Percentiles rank a stretch among this genome's conserved stretches.
These are phyloP conservation scores for Talaromyces thailandensis DNA, from an alignment of 495 filamentous ascomycete species.

Conservation along the genomic window DNA sequence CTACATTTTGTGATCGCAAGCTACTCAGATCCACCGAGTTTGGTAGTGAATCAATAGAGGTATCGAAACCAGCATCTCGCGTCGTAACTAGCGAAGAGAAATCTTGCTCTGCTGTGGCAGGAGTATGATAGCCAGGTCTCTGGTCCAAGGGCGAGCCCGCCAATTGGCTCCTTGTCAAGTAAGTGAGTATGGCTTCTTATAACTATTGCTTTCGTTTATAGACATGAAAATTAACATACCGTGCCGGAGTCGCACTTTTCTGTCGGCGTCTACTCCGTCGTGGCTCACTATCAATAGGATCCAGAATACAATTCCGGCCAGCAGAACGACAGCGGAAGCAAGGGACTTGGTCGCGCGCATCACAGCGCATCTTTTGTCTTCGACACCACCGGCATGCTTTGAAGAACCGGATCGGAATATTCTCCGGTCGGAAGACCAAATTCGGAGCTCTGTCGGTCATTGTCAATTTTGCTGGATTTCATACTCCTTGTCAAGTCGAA, in stretches of 20 bases:
- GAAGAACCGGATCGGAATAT: constrained; percentile 27
- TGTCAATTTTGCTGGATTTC: neutral
- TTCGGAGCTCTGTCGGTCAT: constrained; percentile 27
- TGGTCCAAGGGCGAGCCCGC: constrained; percentile 19
- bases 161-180: constrained; percentile 12
- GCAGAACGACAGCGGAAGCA: constrained; percentile 30
- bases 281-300: constrained; percentile 24
- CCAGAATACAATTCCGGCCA: constrained; percentile 31
- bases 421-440: constrained; percentile 26
- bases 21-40: constrained; percentile 14
- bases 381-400: constrained; percentile 36
- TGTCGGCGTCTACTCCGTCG: constrained; percentile 19
- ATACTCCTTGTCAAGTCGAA: neutral
- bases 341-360: constrained; percentile 32
- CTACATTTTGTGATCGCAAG: constrained; percentile 17
- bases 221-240: constrained; percentile 9
- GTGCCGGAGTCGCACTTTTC: constrained; percentile 17
- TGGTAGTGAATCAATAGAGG: constrained; percentile 21
- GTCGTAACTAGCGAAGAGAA: constrained; percentile 18
- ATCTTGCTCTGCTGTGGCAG: constrained; percentile 22
- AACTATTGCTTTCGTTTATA: neutral
- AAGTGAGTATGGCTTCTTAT: constrained; percentile 6
- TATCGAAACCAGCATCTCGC: constrained; percentile 16
- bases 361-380: constrained; percentile 35
- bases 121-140: constrained; percentile 19